Evolutionary conservation across 257 asterid species (phyloP).

Genomic region (Cinchona pubescens): DNA sequence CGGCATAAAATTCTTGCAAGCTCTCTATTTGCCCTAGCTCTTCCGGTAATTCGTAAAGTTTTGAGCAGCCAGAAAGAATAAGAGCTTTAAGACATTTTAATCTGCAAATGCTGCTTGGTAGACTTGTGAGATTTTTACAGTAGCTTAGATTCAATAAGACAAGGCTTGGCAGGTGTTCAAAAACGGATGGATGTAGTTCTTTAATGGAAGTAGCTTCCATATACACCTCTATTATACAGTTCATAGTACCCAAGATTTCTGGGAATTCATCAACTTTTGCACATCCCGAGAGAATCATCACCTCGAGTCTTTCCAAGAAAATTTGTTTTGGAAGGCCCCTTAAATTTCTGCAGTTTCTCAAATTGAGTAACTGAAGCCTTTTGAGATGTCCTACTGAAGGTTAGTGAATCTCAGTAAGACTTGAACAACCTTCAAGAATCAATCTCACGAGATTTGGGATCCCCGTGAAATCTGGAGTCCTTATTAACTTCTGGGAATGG

Average conservation of each 20-base stretch:
- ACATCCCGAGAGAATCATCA: too few species aligned
- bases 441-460: slow-evolving; percentile 19
- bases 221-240: background rate
- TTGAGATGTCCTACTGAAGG: slow-evolving; percentile 10
- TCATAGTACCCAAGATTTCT: too few species aligned
- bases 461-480: slow-evolving; percentile 14
- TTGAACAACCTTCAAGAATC: slow-evolving; percentile 20
- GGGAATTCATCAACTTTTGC: too few species aligned
- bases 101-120: too few species aligned
- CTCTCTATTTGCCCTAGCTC: too few species aligned
- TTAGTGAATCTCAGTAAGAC: slow-evolving; percentile 14
- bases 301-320: too few species aligned
- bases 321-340: too few species aligned
- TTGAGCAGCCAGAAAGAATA: too few species aligned
- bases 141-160: background rate
- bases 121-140: too few species aligned
- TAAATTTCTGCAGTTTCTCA: slow-evolving; percentile 12
- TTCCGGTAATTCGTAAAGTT: too few species aligned
- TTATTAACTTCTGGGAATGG: slow-evolving; percentile 20
- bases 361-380: slow-evolving; percentile 8
- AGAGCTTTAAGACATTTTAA: too few species aligned
- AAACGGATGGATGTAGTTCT: slow-evolving; percentile 15
- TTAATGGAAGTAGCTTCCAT: slow-evolving; percentile 12
- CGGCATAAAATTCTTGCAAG: slow-evolving; percentile 10
- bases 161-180: slow-evolving; percentile 4